Evolutionary conservation across 2,329 filamentous ascomycete genomes (phyloP).

Genomic region (Trichoderma semiorbis): DNA sequence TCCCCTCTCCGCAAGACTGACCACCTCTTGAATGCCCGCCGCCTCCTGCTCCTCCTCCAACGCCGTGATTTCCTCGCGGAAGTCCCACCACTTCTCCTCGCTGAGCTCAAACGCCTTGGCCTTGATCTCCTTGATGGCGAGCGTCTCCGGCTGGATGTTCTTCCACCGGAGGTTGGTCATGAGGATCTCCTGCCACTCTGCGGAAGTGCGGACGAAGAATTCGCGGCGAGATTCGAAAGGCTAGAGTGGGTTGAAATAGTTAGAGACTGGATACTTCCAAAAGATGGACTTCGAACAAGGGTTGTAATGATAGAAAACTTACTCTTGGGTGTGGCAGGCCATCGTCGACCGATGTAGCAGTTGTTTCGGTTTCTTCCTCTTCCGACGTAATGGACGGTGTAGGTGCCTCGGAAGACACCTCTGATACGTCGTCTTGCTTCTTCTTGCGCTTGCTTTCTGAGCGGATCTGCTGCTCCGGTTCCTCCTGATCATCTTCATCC

Average conservation of each 20-base stretch:
- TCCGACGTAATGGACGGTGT: slow-evolving; percentile 33
- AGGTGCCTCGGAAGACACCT: slow-evolving; percentile 33
- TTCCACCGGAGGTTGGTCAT: slow-evolving; percentile 71
- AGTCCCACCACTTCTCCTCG: slow-evolving; percentile 99
- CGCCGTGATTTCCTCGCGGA: slow-evolving; percentile 84
- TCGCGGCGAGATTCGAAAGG: slow-evolving; percentile 89
- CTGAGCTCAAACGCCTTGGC: slow-evolving; percentile 85
- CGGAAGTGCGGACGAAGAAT: slow-evolving; percentile 84
- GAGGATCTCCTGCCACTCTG: slow-evolving; percentile 85
- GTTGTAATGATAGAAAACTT: slow-evolving; percentile 25
- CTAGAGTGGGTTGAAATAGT: slow-evolving; percentile 36
- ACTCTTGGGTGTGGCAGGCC: slow-evolving; percentile 67
- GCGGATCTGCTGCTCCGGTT: slow-evolving; percentile 46
- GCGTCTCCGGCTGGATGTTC: slow-evolving; percentile 61
- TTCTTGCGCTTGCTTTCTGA: slow-evolving; percentile 57
- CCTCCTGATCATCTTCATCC: slow-evolving; percentile 50
- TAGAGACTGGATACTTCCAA: not conserved
- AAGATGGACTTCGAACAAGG: not conserved
- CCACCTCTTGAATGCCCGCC: slow-evolving; percentile 90
- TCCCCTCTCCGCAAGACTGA: slow-evolving; percentile 74
- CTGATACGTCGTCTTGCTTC: slow-evolving; percentile 46
- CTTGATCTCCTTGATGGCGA: slow-evolving; percentile 86
- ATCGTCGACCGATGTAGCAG: slow-evolving; percentile 61
- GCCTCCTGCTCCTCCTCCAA: slow-evolving; percentile 96
- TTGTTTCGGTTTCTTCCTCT: slow-evolving; percentile 47